Percentiles rank a stretch among this genome's conserved stretches.
These are phyloP conservation scores for Hymenoscyphus repandus DNA, from an alignment of 2,329 filamentous ascomycete genomes.

Conservation along the genomic window DNA sequence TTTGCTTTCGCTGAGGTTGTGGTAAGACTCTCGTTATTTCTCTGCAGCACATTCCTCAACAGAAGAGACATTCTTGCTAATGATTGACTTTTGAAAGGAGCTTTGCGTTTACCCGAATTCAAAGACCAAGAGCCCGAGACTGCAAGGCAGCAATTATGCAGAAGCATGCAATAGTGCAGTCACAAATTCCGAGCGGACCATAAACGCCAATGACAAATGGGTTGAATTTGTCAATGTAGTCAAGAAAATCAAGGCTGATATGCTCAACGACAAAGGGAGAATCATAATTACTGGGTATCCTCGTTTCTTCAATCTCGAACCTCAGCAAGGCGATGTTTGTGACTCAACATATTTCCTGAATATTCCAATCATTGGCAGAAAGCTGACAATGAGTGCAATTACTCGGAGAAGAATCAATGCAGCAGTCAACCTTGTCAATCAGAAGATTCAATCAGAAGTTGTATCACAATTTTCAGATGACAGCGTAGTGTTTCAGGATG, in stretches of 20 bases:
- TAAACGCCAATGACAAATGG: background rate
- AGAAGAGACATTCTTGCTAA: no score
- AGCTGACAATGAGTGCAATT: background rate
- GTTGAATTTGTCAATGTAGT: background rate
- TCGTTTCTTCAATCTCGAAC: background rate
- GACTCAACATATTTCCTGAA: slow-evolving; percentile 1
- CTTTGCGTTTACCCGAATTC: no score
- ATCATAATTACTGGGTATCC: slow-evolving; percentile 1
- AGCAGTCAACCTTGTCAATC: background rate
- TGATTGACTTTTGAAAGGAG: no score
- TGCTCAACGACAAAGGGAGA: background rate
- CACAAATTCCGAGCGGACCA: no score
- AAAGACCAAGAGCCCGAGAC: no score
- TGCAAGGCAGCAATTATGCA: no score
- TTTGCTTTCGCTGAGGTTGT: slow-evolving; percentile 1
- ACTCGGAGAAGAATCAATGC: background rate
- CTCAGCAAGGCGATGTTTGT: background rate
- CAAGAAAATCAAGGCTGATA: background rate
- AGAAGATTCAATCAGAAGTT: background rate
- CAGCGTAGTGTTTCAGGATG: background rate
- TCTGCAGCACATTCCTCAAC: background rate
- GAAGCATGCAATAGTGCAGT: no score
- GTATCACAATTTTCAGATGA: background rate
- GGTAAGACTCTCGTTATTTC: background rate
- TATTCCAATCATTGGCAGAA: background rate